Conservation (phyloP, 805 yeast genomes). For the Saccharomycopsis sp. region DNA sequence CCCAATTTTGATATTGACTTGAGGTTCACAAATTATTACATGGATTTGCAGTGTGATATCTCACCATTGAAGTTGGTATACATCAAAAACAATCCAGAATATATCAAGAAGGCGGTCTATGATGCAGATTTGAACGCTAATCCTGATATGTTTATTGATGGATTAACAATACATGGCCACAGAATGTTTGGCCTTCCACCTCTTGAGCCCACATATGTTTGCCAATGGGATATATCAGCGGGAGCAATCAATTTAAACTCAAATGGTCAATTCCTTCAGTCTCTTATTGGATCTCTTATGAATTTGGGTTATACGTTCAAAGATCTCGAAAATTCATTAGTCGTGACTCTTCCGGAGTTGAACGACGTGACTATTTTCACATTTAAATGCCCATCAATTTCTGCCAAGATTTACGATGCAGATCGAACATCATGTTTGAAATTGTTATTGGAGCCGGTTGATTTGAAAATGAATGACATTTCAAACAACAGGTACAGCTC, state of each 20-base stretch:
- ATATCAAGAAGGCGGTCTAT: conserved; percentile 11
- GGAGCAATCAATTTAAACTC: conserved; percentile 47
- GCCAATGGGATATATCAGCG: conserved; percentile 79
- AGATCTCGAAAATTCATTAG: conserved; percentile 71
- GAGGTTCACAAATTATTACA: conserved; percentile 83
- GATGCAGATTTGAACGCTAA: conserved; percentile 4
- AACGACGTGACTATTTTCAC: conserved; percentile 64
- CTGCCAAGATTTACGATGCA: conserved; percentile 33
- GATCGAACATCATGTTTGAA: conserved; percentile 24
- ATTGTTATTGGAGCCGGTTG: conserved; percentile 25
- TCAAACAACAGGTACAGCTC: conserved; percentile 58
- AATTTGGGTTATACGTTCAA: conserved; percentile 54
- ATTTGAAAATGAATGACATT: conserved; percentile 53
- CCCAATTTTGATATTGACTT: conserved; percentile 65
- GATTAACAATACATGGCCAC: conserved; percentile 69
- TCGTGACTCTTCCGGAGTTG: conserved; percentile 44
- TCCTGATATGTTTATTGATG: conserved; percentile 48
- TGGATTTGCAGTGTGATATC: conserved; percentile 78
- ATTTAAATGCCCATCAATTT: conserved; percentile 42
- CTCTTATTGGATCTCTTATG: conserved; percentile 33
- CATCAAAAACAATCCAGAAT: conserved; percentile 14
- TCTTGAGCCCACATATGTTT: conserved; percentile 73
- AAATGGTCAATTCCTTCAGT: conserved; percentile 36
- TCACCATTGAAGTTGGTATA: conserved; percentile 43
- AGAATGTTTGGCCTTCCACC: conserved; percentile 93